phyloP scores from a whole-genome alignment of 2,329 filamentous ascomycete species.

The Bipolaris gigantea region DNA sequence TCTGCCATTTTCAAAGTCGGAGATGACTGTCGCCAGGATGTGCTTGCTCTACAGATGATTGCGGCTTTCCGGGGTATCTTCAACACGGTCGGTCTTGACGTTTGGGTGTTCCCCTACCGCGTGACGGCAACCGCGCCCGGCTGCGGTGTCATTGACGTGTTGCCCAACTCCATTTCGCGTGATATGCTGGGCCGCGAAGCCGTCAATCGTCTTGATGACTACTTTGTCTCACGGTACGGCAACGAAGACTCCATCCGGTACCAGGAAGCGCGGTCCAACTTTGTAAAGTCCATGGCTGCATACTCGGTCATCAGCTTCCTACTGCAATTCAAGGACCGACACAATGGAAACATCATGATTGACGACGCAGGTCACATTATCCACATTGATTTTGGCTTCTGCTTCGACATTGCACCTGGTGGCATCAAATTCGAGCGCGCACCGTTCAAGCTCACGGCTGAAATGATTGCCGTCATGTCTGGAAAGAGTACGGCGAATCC shows the following conservation, averaged over 20 bases:
- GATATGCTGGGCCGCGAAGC: conserved; percentile 98
- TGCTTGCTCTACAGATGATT: conserved; percentile 96
- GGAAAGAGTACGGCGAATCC: conserved; percentile 56
- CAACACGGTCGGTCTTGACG: conserved; percentile 89
- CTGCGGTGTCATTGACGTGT: conserved; percentile 95
- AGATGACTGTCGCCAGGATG: conserved; percentile 96
- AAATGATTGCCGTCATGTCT: conserved; percentile 99
- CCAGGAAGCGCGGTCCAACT: conserved; percentile 93
- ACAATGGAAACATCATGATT: conserved; percentile 84
- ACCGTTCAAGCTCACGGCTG: conserved; percentile 94
- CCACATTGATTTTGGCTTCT: conserved; percentile 96
- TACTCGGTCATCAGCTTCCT: conserved; percentile 97
- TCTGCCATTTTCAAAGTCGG: conserved; percentile 99
- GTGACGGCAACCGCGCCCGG: conserved; percentile 97
- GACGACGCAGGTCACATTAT: conserved; percentile 85
- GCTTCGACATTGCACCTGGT: conserved; percentile 96
- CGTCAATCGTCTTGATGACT: conserved; percentile 97
- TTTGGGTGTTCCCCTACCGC: conserved; percentile 95
- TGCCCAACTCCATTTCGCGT: conserved; percentile 95
- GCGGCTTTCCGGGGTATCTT: conserved; percentile 97
- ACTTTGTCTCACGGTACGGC: conserved; percentile 96
- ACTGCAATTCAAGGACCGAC: conserved; percentile 95
- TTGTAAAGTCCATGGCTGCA: conserved; percentile 98
- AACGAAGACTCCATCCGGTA: conserved; percentile 94
- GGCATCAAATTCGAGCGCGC: conserved; percentile 97